A percentile compares a stretch with the other conserved stretches of the same genome.
Conservation (phyloP, 164 flowering plant species). For the Magnolia changhungtana region DNA sequence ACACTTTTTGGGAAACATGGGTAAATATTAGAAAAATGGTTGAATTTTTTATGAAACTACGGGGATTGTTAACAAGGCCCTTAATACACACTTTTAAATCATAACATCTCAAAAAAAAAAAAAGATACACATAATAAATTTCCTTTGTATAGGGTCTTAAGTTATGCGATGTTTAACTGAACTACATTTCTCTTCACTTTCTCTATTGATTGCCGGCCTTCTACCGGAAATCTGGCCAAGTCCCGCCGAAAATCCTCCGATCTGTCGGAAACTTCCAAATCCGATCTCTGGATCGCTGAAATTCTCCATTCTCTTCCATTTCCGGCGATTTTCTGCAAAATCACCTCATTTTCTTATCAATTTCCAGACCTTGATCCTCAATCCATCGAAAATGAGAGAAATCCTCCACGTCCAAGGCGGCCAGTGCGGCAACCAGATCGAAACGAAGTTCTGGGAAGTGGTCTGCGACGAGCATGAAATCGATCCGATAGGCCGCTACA, state of each 20-base stretch:
- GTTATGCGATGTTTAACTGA: too few species aligned
- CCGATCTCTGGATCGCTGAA: not conserved
- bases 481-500: constrained; percentile 41
- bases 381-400: constrained; percentile 37
- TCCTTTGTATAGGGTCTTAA: too few species aligned
- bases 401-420: constrained; percentile 61
- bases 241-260: not conserved
- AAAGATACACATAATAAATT: too few species aligned
- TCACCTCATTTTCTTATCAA: not conserved
- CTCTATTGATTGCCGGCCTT: not conserved
- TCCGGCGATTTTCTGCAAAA: not conserved
- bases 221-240: not conserved
- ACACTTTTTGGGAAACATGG: too few species aligned
- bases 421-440: constrained; percentile 63
- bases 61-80: too few species aligned
- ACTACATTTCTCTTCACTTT: not conserved
- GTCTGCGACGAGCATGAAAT: constrained; percentile 53
- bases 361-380: not conserved
- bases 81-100: too few species aligned
- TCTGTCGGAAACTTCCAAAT: not conserved
- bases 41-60: too few species aligned
- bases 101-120: too few species aligned
- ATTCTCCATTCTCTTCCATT: not conserved
- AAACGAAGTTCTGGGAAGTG: constrained; percentile 51
- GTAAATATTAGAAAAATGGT: too few species aligned